Conservation (phyloP, 208 protist species). For the Crithidia fasciculata region DNA sequence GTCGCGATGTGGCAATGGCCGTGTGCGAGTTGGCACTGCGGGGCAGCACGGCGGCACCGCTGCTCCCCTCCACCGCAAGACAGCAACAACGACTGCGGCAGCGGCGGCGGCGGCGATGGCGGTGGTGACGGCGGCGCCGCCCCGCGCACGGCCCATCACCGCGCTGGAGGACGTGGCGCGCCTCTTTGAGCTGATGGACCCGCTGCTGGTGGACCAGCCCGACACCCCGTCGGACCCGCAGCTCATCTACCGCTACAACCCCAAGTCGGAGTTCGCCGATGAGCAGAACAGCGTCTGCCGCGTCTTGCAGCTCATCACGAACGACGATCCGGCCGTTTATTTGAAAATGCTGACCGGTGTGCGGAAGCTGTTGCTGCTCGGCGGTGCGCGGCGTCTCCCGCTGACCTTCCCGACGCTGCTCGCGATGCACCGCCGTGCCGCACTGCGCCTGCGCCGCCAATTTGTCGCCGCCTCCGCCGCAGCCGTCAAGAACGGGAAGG, state of each 20-base stretch:
- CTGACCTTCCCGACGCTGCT: conserved; percentile 89
- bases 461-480: background rate
- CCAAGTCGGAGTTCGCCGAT: conserved; percentile 83
- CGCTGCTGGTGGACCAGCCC: conserved; percentile 79
- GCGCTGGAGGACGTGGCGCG: conserved; percentile 66
- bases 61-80: conserved; percentile 18
- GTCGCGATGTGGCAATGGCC: conserved; percentile 59
- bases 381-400: conserved; percentile 84
- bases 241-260: conserved; percentile 53
- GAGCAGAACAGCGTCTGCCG: conserved; percentile 94
- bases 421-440: conserved; percentile 76
- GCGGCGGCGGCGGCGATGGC: background rate
- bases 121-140: conserved; percentile 26
- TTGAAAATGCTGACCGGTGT: conserved; percentile 91
- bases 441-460: conserved; percentile 44
- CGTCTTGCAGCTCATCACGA: conserved; percentile 89
- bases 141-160: conserved; percentile 37
- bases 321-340: conserved; percentile 73
- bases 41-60: conserved; percentile 24
- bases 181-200: conserved; percentile 86
- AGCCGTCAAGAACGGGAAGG: background rate
- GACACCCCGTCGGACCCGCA: conserved; percentile 43
- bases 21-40: conserved; percentile 54
- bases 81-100: background rate
- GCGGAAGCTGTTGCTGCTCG: conserved; percentile 88